phyloP scores from a whole-genome alignment of 139 green algal species.

The Tetradesmus obliquus region DNA sequence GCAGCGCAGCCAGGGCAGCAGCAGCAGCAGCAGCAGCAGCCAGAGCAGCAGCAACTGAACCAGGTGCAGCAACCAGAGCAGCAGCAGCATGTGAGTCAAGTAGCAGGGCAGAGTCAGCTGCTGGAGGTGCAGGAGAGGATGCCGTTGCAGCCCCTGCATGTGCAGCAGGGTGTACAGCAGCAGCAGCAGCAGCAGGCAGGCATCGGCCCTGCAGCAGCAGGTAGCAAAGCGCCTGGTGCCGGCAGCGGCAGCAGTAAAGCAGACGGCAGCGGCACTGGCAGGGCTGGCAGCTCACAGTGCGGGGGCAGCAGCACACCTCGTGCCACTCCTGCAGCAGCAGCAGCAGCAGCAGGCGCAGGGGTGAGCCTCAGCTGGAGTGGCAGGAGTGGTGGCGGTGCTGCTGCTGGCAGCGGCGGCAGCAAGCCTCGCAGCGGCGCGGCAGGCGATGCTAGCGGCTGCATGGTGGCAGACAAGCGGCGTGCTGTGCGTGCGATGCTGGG shows the following conservation, averaged over 20 bases:
- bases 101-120: not conserved
- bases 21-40: conserved; percentile 33
- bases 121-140: not conserved
- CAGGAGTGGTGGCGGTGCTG: not conserved
- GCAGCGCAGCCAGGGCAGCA: not conserved
- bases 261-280: not conserved
- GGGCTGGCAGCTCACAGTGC: not conserved
- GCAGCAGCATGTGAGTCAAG: not conserved
- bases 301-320: not conserved
- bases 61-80: not conserved
- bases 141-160: not conserved
- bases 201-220: not conserved
- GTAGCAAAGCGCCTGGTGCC: not conserved
- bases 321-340: not conserved
- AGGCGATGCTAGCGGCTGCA: not conserved
- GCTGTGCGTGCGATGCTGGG: conserved; percentile 37
- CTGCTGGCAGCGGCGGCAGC: conserved; percentile 14
- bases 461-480: conserved; percentile 10
- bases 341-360: conserved; percentile 7
- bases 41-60: not conserved
- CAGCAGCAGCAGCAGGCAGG: conserved; percentile 22
- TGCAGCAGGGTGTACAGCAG: not conserved
- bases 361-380: not conserved
- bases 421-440: not conserved
- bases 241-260: not conserved